Percentiles rank a stretch among this genome's conserved stretches.
phyloP scores from a whole-genome alignment of 2,329 filamentous ascomycete species.

The Westerdykella aurantiaca region DNA sequence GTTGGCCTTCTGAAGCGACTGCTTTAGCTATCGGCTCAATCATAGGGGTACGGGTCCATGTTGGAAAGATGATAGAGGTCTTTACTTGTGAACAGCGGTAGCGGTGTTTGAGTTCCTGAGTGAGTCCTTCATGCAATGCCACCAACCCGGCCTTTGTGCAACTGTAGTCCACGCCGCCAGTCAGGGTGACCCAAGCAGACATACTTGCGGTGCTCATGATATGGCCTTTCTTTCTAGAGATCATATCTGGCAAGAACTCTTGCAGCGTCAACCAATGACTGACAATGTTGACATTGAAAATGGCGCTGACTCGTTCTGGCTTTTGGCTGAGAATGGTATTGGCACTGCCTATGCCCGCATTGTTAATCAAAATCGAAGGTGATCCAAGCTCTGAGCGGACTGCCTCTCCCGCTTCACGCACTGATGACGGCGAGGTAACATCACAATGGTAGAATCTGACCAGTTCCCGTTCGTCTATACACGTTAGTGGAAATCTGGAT shows the following conservation, averaged over 20 bases:
- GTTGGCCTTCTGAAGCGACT: conserved; percentile 25
- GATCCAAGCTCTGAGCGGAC: conserved; percentile 29
- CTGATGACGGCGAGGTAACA: conserved; percentile 25
- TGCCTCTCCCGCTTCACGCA: conserved; percentile 24
- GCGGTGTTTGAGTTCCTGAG: conserved; percentile 38
- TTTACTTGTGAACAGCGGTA: conserved; percentile 41
- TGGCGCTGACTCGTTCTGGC: conserved; percentile 17
- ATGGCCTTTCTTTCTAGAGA: conserved; percentile 33
- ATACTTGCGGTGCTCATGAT: conserved; percentile 34
- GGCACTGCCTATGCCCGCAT: conserved; percentile 34
- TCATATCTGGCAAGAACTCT: conserved; percentile 36
- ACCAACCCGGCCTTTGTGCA: conserved; percentile 31
- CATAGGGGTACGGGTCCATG: conserved; percentile 38
- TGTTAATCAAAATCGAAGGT: conserved; percentile 34
- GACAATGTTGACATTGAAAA: conserved; percentile 33
- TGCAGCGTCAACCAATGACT: conserved; percentile 35
- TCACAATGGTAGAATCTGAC: conserved; percentile 30
- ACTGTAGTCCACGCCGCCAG: conserved; percentile 32
- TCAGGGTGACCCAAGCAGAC: conserved; percentile 28
- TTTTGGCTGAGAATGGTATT: conserved; percentile 29
- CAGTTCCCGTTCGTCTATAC: conserved; percentile 15
- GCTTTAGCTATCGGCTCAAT: conserved; percentile 28
- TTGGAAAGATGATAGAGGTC: conserved; percentile 40
- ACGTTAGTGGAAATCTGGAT: conserved; percentile 9
- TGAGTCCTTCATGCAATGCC: conserved; percentile 33